Evolutionary conservation across 1,284 basidiomycete species (phyloP), one percentile per base, ranked within the genome.

Genomic region (Papiliotrema laurentii): DNA sequence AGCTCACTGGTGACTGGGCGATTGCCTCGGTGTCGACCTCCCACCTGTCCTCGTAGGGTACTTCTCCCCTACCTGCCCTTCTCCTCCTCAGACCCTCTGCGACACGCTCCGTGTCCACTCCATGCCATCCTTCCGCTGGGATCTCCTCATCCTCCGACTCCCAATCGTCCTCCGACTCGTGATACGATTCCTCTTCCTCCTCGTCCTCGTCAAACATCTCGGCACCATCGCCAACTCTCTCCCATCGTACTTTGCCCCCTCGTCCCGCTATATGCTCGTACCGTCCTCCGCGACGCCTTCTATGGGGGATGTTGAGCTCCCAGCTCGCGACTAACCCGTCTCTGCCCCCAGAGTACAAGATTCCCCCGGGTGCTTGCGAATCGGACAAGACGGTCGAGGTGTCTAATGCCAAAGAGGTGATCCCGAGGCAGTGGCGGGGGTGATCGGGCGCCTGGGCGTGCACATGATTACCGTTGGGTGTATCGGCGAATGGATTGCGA

Each of bases 321-420:
- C 93, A 97, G 2, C 86, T 82, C 37, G 90, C 86, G 31, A 97
- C 79, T 30, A 94, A 79, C 0, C 96, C 94, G 75, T 98, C 94
- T 45, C 92, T 78, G 10, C 91, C 93, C 25, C 87, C 93, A 1
- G 90, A 86, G 70, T 97, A 97, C 9, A 98, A 76, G 43, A 98
- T 94, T 1, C 96, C 94, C 56, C 86, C 83, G 0, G 94, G 93
- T n/a, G 71, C 51, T 19, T 68, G 51, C 16, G 76, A 76, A 6
- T 83, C 84, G 16, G 79, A 68, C 4, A 96, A 77, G 36, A 82
- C 79, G 0, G 92, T 96, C 1, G 86, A 84, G 0, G 82, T 80
- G 73, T 97, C 93, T 33, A 97, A 76, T 0, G 88, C 92, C 30
- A 97, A 80, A 0, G 87, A 85, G 1, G 87, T 82, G 14, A 94